Base-by-base conservation (phyloP, 176 grass and related monocot genomes). In the Avena eriantha region DNA sequence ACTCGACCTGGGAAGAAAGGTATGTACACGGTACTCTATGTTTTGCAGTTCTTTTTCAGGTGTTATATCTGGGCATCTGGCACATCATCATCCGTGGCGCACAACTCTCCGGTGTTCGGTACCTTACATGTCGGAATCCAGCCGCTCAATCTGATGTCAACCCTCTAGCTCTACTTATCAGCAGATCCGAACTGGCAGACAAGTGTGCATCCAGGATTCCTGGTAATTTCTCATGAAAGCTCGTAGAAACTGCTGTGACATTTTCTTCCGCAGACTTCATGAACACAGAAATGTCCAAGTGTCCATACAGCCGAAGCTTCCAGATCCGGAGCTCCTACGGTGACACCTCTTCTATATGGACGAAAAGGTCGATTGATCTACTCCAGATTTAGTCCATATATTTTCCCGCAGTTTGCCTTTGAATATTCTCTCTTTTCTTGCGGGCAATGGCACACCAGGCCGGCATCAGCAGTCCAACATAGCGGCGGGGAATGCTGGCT, bases 1-100 rank as follows among this genome's bases (percentile, higher is more conserved):
- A 72, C 33, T 82, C 63, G 72, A 78, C 63, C 49, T 26, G 45
- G 50, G 61, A 82, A 82, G 83, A 90, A 82, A 78, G 70, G 43
- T 69, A 68, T 33, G 34, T 70, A 82, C 53, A 50, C n/a, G 17
- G 7, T 50, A 50, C 49, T 17, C 5, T 31, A 15, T 60, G 31
- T 76, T 4, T 51, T 51, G 29, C 26, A 18, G 10, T 82, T 77
- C 16, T 57, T 81, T 58, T 4, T 48, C 48, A 16, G 48, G 35
- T 66, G 14, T 80, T 23, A 57, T 76, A 68, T 18, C 33, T 36
- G 60, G 60, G 49, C 2, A 29, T 29, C 29, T 29, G 29, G 29
- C 29, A 2, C 29, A 29, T 29, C n/a, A n/a, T n/a, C n/a, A n/a
- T n/a, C n/a, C n/a, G n/a, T n/a, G n/a, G n/a, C n/a, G n/a, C n/a